These are phyloP conservation scores for Pseudohalonectria lignicola DNA, from an alignment of 2,329 filamentous ascomycete species.

Conservation along the genomic window DNA sequence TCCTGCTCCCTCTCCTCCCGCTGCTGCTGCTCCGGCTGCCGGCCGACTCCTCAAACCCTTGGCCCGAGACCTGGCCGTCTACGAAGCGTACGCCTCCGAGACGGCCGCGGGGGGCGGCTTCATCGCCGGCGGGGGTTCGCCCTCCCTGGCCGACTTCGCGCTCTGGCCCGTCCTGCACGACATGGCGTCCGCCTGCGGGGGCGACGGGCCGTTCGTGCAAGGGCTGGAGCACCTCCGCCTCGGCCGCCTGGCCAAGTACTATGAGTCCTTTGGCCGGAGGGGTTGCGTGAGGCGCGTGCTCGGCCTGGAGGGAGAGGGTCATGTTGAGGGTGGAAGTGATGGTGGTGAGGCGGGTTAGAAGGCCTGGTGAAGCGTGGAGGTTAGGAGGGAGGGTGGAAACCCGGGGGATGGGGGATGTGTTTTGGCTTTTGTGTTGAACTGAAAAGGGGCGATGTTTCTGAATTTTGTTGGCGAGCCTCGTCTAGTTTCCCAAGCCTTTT, in stretches of 20 bases:
- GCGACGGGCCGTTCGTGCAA: conserved; percentile 11
- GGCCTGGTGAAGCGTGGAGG: not conserved
- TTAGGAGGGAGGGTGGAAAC: not conserved
- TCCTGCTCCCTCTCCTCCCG: not conserved
- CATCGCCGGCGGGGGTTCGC: conserved; percentile 26
- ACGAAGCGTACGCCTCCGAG: conserved; percentile 26
- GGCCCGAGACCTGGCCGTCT: conserved; percentile 22
- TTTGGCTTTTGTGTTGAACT: not conserved
- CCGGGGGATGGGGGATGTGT: too few species aligned
- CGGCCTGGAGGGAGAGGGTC: not conserved
- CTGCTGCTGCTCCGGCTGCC: not conserved
- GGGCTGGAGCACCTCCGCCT: conserved; percentile 11
- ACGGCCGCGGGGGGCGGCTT: conserved; percentile 19
- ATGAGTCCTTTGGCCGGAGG: conserved; percentile 16
- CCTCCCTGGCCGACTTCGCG: conserved; percentile 42
- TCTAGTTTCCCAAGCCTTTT: too few species aligned
- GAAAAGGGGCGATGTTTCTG: too few species aligned
- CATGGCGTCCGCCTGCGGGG: conserved; percentile 23
- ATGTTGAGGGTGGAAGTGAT: not conserved
- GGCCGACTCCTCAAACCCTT: conserved; percentile 12
- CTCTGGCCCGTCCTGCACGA: conserved; percentile 44
- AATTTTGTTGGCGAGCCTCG: too few species aligned
- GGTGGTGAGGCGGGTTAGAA: not conserved
- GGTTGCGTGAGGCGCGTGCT: conserved; percentile 8
- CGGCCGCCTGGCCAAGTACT: conserved; percentile 23